Percentiles rank a stretch among this genome's conserved stretches.
Evolutionary conservation across 495 filamentous ascomycete genomes (phyloP).

Genomic region (Sporormia fimetaria): DNA sequence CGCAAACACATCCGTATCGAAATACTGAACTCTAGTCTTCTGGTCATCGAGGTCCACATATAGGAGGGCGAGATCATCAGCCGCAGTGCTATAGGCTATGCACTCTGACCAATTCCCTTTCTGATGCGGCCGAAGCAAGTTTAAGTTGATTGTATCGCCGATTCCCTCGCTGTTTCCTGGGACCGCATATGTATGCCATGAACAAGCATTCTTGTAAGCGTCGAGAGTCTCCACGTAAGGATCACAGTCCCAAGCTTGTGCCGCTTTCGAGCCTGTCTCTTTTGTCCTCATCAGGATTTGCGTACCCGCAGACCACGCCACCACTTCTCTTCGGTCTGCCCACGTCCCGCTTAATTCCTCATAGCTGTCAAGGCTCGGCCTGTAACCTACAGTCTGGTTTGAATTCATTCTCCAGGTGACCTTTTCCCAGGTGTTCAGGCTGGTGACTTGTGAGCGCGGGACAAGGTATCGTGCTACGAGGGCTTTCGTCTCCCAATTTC

Average conservation of each 20-base stretch:
- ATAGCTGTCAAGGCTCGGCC: conserved; percentile 50
- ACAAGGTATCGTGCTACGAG: conserved; percentile 45
- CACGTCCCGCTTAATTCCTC: conserved; percentile 42
- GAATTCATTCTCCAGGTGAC: conserved; percentile 28
- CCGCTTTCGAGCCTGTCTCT: conserved; percentile 10
- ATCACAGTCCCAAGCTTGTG: conserved; percentile 1
- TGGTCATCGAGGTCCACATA: conserved; percentile 5
- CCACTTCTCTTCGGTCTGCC: conserved; percentile 44
- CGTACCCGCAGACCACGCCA: conserved; percentile 53
- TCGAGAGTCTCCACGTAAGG: conserved; percentile 10
- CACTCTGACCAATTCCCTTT: conserved; percentile 30
- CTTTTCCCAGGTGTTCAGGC: conserved; percentile 19
- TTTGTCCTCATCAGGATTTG: conserved; percentile 42
- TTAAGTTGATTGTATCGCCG: conserved; percentile 52
- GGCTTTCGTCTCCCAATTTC: conserved; percentile 49
- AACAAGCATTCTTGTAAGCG: conserved; percentile 19
- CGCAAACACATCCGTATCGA: conserved; percentile 15
- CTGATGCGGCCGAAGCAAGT: conserved; percentile 40
- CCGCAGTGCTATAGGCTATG: conserved; percentile 38
- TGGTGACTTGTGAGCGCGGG: conserved; percentile 29
- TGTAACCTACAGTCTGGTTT: conserved; percentile 54
- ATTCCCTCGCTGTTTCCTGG: conserved; percentile 42
- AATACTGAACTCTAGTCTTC: conserved; percentile 16
- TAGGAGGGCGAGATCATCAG: conserved; percentile 34
- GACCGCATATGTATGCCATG: conserved; percentile 45